These are phyloP conservation scores for Syzygium grande DNA, from an alignment of 345 rosid species.

Conservation along the genomic window DNA sequence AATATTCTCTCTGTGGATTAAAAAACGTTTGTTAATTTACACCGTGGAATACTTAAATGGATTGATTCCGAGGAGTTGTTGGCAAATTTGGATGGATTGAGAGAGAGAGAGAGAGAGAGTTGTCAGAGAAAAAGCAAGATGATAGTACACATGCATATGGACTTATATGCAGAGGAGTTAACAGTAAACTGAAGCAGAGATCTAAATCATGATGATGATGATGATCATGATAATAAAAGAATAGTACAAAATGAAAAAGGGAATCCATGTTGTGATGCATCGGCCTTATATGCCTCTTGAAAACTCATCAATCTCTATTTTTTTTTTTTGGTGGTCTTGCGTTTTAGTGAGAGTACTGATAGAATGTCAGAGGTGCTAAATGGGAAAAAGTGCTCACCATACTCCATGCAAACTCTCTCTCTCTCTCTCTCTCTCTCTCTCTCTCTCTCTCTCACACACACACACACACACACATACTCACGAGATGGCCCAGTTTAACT, in stretches of 20 bases:
- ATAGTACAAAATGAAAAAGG: conserved; percentile 42
- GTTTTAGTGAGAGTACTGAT: conserved; percentile 26
- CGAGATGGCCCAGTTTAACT: neutral
- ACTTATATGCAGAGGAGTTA: conserved; percentile 15
- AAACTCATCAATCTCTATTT: neutral
- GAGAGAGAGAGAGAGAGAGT: neutral
- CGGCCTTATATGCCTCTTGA: conserved; percentile 28
- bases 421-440: neutral
- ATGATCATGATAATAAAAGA: conserved; percentile 18
- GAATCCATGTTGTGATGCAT: conserved; percentile 62
- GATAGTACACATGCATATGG: conserved; percentile 29
- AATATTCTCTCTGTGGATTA: conserved; percentile 36
- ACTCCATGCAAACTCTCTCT: neutral
- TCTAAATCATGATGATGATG: conserved; percentile 12
- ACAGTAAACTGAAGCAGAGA: neutral
- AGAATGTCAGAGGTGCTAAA: conserved; percentile 57
- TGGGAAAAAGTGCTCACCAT: conserved; percentile 33
- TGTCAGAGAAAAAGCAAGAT: neutral
- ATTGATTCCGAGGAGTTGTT: conserved; percentile 59
- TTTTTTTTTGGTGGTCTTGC: conserved; percentile 4
- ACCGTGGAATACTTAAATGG: conserved; percentile 29
- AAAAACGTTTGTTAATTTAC: neutral
- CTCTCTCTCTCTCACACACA: neutral
- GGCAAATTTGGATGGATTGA: conserved; percentile 56
- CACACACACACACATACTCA: conserved; percentile 1